Evolutionary conservation across 768 basidiomycete genomes (phyloP).

Genomic region (Xerocomellus chrysenteron): DNA sequence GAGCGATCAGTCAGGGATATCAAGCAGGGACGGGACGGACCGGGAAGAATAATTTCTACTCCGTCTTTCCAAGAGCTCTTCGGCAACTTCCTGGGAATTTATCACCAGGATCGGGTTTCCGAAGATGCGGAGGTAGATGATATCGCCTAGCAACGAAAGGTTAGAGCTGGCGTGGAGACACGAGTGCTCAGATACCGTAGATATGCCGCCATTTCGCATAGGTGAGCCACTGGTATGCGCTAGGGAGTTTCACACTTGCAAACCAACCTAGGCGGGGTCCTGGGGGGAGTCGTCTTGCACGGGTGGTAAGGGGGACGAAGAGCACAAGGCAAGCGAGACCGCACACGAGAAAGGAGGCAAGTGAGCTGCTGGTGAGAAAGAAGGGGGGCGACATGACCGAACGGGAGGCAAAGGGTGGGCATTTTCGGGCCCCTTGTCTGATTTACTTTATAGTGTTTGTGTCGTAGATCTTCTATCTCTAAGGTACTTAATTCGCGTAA

Average conservation of each 20-base stretch:
- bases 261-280: slow-evolving; percentile 43
- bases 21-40: slow-evolving; percentile 2
- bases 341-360: slow-evolving; percentile 3
- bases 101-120: slow-evolving; percentile 49
- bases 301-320: slow-evolving; percentile 6
- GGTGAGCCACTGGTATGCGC: slow-evolving; percentile 42
- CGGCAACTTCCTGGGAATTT: slow-evolving; percentile 40
- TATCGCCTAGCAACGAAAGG: slow-evolving; percentile 37
- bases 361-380: not conserved
- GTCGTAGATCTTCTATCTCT: not conserved
- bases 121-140: slow-evolving; percentile 44
- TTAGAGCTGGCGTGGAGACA: not conserved
- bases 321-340: slow-evolving; percentile 11
- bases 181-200: slow-evolving; percentile 35
- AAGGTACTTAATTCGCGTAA: no score
- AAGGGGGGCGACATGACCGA: not conserved
- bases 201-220: slow-evolving; percentile 45
- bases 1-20: not conserved
- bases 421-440: not conserved
- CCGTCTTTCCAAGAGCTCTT: slow-evolving; percentile 47
- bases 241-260: slow-evolving; percentile 34
- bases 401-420: not conserved
- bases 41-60: slow-evolving; percentile 44
- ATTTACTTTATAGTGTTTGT: not conserved
- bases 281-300: slow-evolving; percentile 33